Conservation (phyloP, 2,329 filamentous ascomycete genomes). For the Fusarium brevicatenulatum region DNA sequence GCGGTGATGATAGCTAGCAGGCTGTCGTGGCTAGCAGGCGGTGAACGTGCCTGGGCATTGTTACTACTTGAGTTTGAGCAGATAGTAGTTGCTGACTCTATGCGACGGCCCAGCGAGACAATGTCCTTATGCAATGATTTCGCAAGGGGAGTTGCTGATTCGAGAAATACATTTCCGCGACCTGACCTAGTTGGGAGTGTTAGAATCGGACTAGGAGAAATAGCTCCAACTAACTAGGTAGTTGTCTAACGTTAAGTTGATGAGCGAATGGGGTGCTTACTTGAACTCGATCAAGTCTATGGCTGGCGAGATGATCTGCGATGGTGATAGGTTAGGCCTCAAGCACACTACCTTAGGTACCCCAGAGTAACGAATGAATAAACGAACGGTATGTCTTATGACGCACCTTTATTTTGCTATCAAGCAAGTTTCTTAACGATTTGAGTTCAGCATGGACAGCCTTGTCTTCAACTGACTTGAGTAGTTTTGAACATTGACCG, state of each 20-base stretch:
- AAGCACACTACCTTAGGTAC: not conserved
- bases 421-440: constrained; percentile 75
- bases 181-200: constrained; percentile 53
- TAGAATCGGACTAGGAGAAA: constrained; percentile 12
- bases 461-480: constrained; percentile 80
- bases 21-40: constrained; percentile 64
- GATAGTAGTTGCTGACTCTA: constrained; percentile 74
- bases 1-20: constrained; percentile 76
- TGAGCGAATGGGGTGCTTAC: constrained; percentile 54
- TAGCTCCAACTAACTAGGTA: not conserved
- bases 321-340: constrained; percentile 13
- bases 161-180: constrained; percentile 70
- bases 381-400: not conserved
- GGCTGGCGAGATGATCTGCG: constrained; percentile 83
- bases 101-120: constrained; percentile 77
- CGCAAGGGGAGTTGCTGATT: constrained; percentile 85
- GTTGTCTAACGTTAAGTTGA: constrained; percentile 2
- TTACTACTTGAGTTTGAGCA: constrained; percentile 61
- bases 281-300: constrained; percentile 94
- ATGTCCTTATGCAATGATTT: constrained; percentile 87
- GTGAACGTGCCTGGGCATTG: constrained; percentile 52
- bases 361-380: not conserved
- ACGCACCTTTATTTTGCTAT: constrained; percentile 86
- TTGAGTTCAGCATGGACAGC: constrained; percentile 75
- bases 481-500: constrained; percentile 78